phyloP scores from a whole-genome alignment of 371 early-diverging fungal species.

The Catenaria anguillulae region DNA sequence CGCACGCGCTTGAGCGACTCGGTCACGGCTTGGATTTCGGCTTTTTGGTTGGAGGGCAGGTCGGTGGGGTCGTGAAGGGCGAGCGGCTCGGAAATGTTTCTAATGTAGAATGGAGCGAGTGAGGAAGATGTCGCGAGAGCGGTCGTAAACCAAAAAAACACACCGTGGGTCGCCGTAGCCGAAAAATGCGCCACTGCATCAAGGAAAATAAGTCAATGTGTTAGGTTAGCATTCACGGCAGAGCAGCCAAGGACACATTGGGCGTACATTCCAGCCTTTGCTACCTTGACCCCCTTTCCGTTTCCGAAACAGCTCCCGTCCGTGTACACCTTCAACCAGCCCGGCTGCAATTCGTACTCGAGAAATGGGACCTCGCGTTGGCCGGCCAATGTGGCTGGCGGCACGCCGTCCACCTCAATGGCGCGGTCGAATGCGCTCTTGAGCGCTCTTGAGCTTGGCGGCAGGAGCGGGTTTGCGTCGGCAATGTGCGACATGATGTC shows the following conservation, averaged over 20 bases:
- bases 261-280: conserved; percentile 1
- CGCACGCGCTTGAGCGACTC: background rate
- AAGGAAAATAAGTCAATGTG: background rate
- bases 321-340: background rate
- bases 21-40: background rate
- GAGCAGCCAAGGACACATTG: background rate
- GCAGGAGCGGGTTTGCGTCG: too few relatives aligned
- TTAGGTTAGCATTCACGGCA: background rate
- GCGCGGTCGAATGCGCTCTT: too few relatives aligned
- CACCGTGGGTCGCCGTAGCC: background rate
- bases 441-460: too few relatives aligned
- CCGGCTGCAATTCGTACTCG: too few relatives aligned
- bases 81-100: background rate
- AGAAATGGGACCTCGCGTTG: too few relatives aligned
- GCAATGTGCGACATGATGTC: too few relatives aligned
- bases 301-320: background rate
- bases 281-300: background rate
- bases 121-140: background rate
- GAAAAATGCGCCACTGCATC: background rate
- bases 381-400: too few relatives aligned
- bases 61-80: background rate
- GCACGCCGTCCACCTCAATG: too few relatives aligned
- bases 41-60: background rate
- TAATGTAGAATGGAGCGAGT: background rate
- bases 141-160: too few relatives aligned